Conservation (phyloP, 768 basidiomycete genomes). For the Cyclocybe cylindracea region DNA sequence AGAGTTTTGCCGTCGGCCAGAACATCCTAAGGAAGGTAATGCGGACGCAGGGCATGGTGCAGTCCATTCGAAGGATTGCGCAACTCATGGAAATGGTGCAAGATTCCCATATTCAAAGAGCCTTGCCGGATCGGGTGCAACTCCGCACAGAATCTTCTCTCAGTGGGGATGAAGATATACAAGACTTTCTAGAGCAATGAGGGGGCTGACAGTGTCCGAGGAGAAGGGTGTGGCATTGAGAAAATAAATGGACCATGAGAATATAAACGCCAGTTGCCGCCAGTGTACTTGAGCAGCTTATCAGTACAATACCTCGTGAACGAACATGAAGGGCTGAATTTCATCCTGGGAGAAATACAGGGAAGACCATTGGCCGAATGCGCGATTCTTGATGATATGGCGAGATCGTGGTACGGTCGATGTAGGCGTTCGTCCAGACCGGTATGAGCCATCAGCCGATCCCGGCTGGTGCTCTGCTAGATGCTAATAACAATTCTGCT, state of each 20-base stretch:
- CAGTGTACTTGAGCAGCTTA: no score
- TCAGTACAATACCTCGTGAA: no score
- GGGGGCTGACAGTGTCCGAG: background rate
- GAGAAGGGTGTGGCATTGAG: background rate
- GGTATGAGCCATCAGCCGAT: no score
- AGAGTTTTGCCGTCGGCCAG: background rate
- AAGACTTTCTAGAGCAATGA: background rate
- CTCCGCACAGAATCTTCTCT: background rate
- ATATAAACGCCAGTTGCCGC: no score
- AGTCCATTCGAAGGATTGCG: conserved; percentile 5
- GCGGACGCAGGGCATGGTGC: conserved; percentile 2
- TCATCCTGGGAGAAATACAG: no score
- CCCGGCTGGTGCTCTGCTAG: no score
- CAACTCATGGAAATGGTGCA: conserved; percentile 3
- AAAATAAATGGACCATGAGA: background rate
- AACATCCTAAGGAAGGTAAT: background rate
- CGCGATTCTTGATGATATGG: conserved; percentile 13
- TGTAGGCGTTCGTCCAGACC: no score
- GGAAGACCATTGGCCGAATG: background rate
- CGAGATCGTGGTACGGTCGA: background rate
- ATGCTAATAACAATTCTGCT: no score
- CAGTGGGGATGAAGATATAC: no score
- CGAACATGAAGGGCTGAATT: no score
- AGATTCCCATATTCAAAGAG: background rate
- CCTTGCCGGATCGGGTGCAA: background rate